These are phyloP conservation scores for Xylariaceae sp. DNA, from an alignment of 2,329 filamentous ascomycete genomes.

Conservation along the genomic window DNA sequence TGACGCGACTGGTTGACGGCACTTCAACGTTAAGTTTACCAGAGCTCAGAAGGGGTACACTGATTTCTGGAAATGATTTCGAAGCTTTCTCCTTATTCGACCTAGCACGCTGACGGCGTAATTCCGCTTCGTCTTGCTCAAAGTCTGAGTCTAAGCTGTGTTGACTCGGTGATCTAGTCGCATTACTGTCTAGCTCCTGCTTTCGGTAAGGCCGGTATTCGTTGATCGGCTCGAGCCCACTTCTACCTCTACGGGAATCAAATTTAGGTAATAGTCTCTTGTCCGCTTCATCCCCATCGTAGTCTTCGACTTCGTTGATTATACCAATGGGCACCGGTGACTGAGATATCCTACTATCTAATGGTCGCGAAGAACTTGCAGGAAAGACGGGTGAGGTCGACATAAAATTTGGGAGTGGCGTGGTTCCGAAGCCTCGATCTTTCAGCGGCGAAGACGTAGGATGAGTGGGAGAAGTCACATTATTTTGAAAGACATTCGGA, in stretches of 20 bases:
- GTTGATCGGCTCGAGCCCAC: constrained; percentile 36
- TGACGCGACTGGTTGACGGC: constrained; percentile 39
- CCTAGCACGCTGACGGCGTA: constrained; percentile 36
- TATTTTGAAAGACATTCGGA: constrained; percentile 51
- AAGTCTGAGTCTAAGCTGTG: constrained; percentile 36
- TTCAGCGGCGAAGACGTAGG: constrained; percentile 56
- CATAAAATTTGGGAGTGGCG: constrained; percentile 47
- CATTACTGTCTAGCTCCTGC: constrained; percentile 19
- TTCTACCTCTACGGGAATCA: constrained; percentile 18
- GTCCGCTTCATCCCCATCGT: constrained; percentile 23
- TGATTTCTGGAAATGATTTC: constrained; percentile 36
- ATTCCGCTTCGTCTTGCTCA: constrained; percentile 31
- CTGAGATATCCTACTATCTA: constrained; percentile 24
- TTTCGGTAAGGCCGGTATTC: constrained; percentile 36
- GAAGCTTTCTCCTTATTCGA: constrained; percentile 36
- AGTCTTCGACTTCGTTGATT: constrained; percentile 6
- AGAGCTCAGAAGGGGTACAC: constrained; percentile 28
- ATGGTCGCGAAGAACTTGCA: constrained; percentile 29
- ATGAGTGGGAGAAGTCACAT: constrained; percentile 54
- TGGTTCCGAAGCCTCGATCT: constrained; percentile 54
- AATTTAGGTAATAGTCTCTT: constrained; percentile 25
- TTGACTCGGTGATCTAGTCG: constrained; percentile 27
- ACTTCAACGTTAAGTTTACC: constrained; percentile 37
- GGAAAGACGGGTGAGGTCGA: constrained; percentile 51
- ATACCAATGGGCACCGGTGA: constrained; percentile 22